These are phyloP conservation scores for Polychaeton citri DNA, from an alignment of 2,329 filamentous ascomycete species.

Conservation along the genomic window DNA sequence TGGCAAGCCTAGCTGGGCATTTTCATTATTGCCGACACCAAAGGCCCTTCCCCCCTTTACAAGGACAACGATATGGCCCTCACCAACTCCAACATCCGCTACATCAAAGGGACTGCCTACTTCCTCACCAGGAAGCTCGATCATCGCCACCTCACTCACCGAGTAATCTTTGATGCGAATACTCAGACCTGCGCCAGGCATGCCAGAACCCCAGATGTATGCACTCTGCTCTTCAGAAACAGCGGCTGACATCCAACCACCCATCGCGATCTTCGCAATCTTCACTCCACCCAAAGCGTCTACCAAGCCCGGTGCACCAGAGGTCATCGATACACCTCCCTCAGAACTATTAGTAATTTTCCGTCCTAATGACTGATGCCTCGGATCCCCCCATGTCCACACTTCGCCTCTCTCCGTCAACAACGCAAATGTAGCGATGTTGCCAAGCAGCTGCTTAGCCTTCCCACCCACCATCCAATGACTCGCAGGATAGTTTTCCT, in stretches of 20 bases:
- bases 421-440: slow-evolving; percentile 25
- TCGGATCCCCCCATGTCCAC: slow-evolving; percentile 42
- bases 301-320: slow-evolving; percentile 32
- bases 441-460: slow-evolving; percentile 20
- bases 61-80: slow-evolving; percentile 45
- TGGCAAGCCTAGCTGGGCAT: slow-evolving; percentile 44
- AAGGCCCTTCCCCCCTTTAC: slow-evolving; percentile 38
- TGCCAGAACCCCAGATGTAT: slow-evolving; percentile 46
- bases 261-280: slow-evolving; percentile 39
- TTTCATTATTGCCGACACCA: slow-evolving; percentile 42
- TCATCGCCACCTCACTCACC: slow-evolving; percentile 15
- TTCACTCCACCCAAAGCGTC: slow-evolving; percentile 38
- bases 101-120: slow-evolving; percentile 33
- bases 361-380: slow-evolving; percentile 47
- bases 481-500: slow-evolving; percentile 11
- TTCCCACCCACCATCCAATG: slow-evolving; percentile 16
- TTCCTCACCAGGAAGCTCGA: slow-evolving; percentile 24
- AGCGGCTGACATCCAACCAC: slow-evolving; percentile 45
- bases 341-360: slow-evolving; percentile 19
- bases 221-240: slow-evolving; percentile 44
- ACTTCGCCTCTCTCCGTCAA: slow-evolving; percentile 24
- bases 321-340: slow-evolving; percentile 28
- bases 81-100: slow-evolving; percentile 44
- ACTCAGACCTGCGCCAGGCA: slow-evolving; percentile 5
- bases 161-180: slow-evolving; percentile 9